These are phyloP conservation scores for Tolypocladium endophyticum DNA, from an alignment of 2,329 filamentous ascomycete species.

Conservation along the genomic window DNA sequence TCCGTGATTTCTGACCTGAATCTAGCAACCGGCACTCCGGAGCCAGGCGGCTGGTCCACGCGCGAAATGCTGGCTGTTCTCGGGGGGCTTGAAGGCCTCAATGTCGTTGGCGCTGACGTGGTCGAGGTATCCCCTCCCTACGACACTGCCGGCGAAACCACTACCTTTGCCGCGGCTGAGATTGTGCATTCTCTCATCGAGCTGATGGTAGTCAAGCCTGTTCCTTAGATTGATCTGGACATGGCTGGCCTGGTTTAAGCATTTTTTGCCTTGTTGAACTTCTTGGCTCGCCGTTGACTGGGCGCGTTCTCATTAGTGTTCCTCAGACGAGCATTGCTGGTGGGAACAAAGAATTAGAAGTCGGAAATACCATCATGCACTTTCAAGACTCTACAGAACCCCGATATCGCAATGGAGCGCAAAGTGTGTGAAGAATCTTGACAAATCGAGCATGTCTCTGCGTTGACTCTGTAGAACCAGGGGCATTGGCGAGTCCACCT, in stretches of 20 bases:
- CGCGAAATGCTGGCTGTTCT: constrained; percentile 71
- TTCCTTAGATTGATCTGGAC: neutral
- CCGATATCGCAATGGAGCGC: neutral
- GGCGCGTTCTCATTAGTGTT: neutral
- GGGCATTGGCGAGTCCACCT: too few species aligned
- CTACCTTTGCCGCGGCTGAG: constrained; percentile 69
- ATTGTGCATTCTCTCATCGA: constrained; percentile 35
- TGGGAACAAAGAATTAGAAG: neutral
- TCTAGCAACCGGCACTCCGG: constrained; percentile 68
- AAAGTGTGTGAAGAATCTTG: neutral
- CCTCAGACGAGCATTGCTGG: neutral
- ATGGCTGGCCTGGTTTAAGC: neutral
- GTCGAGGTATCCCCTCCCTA: constrained; percentile 80
- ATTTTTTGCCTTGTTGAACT: neutral
- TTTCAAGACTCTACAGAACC: neutral
- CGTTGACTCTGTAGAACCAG: too few species aligned
- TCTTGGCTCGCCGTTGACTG: neutral
- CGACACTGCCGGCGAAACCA: constrained; percentile 66
- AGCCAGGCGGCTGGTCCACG: constrained; percentile 78
- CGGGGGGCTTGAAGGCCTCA: constrained; percentile 64
- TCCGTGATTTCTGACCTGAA: neutral
- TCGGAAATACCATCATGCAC: neutral
- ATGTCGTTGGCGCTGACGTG: constrained; percentile 74
- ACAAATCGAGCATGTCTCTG: too few species aligned
- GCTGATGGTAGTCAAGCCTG: constrained; percentile 7